phyloP scores from a whole-genome alignment of 192 early-diverging fungal genomes.

The Mortierella antarctica region DNA sequence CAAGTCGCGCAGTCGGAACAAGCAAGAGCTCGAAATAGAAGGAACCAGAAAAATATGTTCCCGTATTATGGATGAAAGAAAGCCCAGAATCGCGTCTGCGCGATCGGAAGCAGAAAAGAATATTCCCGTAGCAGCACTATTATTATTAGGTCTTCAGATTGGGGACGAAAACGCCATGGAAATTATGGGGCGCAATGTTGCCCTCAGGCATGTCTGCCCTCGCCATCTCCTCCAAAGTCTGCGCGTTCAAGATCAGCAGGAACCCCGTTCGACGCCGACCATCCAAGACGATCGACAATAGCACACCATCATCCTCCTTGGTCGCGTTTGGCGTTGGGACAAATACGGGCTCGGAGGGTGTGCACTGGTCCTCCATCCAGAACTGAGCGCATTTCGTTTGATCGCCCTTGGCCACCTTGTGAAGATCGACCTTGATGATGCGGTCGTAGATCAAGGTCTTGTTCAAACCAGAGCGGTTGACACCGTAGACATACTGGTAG shows the following conservation, averaged over 20 bases:
- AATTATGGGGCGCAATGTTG: conserved; percentile 55
- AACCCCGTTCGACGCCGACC: conserved; percentile 41
- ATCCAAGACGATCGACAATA: conserved; percentile 64
- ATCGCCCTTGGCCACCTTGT: conserved; percentile 31
- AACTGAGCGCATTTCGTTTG: conserved; percentile 24
- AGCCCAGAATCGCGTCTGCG: too few species aligned
- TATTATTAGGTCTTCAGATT: background rate
- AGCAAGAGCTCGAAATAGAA: too few species aligned
- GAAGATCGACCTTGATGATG: conserved; percentile 48
- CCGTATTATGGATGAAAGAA: too few species aligned
- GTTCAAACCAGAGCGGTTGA: conserved; percentile 36
- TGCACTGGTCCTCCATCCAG: conserved; percentile 53
- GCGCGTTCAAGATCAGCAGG: conserved; percentile 62
- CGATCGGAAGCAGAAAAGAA: too few species aligned
- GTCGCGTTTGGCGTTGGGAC: conserved; percentile 57
- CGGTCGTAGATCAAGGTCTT: conserved; percentile 38
- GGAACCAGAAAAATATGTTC: too few species aligned
- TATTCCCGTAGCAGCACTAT: too few species aligned
- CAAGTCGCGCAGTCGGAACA: too few species aligned
- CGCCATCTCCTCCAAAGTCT: conserved; percentile 59
- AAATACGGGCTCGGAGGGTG: conserved; percentile 67
- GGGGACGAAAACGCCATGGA: conserved; percentile 58
- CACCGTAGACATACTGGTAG: conserved; percentile 52
- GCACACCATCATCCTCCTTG: conserved; percentile 66
- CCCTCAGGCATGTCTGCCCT: conserved; percentile 54